These are phyloP conservation scores for Candida tallmaniae DNA, from an alignment of 805 yeast genomes.

Conservation along the genomic window DNA sequence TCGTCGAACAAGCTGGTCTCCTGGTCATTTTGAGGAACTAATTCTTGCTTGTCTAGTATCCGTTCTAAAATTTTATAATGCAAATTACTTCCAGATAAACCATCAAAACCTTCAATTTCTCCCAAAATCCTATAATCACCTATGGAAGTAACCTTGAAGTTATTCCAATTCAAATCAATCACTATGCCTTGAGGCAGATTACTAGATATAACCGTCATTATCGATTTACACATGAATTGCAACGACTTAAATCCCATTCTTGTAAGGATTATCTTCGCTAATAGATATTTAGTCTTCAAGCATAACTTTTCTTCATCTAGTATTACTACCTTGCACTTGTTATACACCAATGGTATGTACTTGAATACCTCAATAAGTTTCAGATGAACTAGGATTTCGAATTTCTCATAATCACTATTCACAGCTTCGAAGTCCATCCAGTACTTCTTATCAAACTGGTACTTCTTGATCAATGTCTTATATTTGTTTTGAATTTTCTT, in stretches of 20 bases:
- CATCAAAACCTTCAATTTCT: slow-evolving; percentile 2
- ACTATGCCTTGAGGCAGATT: slow-evolving; percentile 22
- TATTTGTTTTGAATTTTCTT: too few species aligned
- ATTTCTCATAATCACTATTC: background rate
- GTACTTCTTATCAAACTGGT: slow-evolving; percentile 3
- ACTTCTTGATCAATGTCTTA: slow-evolving; percentile 5
- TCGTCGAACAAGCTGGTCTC: background rate
- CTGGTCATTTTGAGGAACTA: background rate
- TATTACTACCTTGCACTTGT: slow-evolving; percentile 18
- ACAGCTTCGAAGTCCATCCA: slow-evolving; percentile 9
- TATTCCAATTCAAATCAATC: slow-evolving; percentile 26
- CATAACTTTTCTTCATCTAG: slow-evolving; percentile 13
- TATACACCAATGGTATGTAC: slow-evolving; percentile 15
- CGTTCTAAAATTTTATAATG: slow-evolving; percentile 9
- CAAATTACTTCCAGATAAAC: slow-evolving; percentile 9
- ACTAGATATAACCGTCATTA: slow-evolving; percentile 18
- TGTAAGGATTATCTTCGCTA: slow-evolving; percentile 19
- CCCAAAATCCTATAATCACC: slow-evolving; percentile 21
- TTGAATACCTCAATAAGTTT: slow-evolving; percentile 13
- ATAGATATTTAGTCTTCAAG: slow-evolving; percentile 10
- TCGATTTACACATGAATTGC: slow-evolving; percentile 16
- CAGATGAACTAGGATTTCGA: slow-evolving; percentile 9
- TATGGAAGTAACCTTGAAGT: slow-evolving; percentile 15
- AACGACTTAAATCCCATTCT: slow-evolving; percentile 21
- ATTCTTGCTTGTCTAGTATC: slow-evolving; percentile 8